These are phyloP conservation scores for Moniliella sp. DNA, from an alignment of 1,284 basidiomycete genomes.

Conservation along the genomic window DNA sequence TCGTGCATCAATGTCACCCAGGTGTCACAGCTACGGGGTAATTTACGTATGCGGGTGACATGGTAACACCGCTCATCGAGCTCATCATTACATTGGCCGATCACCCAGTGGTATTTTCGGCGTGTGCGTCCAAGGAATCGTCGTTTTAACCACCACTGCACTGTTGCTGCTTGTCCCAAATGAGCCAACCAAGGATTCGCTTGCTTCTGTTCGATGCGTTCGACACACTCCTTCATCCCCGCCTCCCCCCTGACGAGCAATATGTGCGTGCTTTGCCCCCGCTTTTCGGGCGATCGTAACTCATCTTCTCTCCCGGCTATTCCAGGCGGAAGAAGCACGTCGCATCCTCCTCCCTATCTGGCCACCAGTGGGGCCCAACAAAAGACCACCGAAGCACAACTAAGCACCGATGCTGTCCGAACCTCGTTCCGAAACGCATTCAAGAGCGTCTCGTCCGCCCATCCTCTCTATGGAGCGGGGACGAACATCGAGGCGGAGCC, in stretches of 20 bases:
- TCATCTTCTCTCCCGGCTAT: background rate
- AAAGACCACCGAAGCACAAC: too few relatives aligned
- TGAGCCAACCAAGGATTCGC: too few relatives aligned
- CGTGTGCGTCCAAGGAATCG: too few relatives aligned
- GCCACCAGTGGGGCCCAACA: background rate
- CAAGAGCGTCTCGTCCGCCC: slow-evolving; percentile 3
- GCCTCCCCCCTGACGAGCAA: slow-evolving; percentile 9
- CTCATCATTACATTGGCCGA: too few relatives aligned
- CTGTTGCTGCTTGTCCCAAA: too few relatives aligned
- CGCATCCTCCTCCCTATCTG: background rate
- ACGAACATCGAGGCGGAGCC: too few relatives aligned
- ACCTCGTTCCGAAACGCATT: slow-evolving; percentile 11
- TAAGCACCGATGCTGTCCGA: slow-evolving; percentile 5
- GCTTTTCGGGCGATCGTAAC: background rate
- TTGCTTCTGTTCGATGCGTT: slow-evolving; percentile 16
- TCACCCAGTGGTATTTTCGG: too few relatives aligned
- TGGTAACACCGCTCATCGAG: too few relatives aligned
- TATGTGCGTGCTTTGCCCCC: slow-evolving; percentile 4
- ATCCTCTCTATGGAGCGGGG: slow-evolving; percentile 15
- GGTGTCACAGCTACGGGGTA: too few relatives aligned
- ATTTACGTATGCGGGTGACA: too few relatives aligned
- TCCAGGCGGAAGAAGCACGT: background rate
- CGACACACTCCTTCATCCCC: slow-evolving; percentile 11
- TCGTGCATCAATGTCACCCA: too few relatives aligned
- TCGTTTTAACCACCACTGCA: too few relatives aligned